Evolutionary conservation across 768 basidiomycete genomes (phyloP), one percentile per base, ranked within the genome.

Genomic region (Lyophyllum atratum): DNA sequence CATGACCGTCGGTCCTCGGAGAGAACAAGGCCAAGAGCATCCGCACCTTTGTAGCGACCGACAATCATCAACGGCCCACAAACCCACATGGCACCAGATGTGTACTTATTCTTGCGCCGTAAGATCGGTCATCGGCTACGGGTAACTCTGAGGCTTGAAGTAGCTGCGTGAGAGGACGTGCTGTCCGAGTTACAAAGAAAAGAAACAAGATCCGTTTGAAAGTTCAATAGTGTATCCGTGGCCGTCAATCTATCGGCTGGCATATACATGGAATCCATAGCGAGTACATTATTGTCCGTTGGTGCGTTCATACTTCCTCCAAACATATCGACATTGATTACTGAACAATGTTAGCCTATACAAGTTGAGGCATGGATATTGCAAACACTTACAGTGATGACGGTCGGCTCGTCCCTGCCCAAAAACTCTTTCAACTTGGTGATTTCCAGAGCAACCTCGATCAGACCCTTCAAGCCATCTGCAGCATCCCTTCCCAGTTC

Each of bases 401-500:
- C 97, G 49, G 95, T 96, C 39, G 97, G 97, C 79, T 93, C 80
- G 51, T 96, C 90, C 64, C 93, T 77, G 26, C 89, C 87, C 63
- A 96, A 80, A 77, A 89, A 93, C 70, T 91, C 82, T 71, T 88
- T 87, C 75, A 99, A 76, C 73, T 91, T 89, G 76, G 87, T 87
- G 49, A 95, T 78, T 66, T 85, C 81, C 57, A 98, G 73, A 33
- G 97, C 97, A 54, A 97, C 95, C 70, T 98, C 95, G 68, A 98
- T 99, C 62, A 99, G 79, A 19, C 94, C 94, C 77, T 94, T 87
- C 66, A 98, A 77, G 9, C 97, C 97, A 62, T 95, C 90, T 44
- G 90, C 89, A 19, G 97, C 87, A 58, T 90, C 82, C 71, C 85
- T 85, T 59, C 77, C 76, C 56, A 92, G 79, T 70, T 89, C 92